phyloP scores from a whole-genome alignment of 768 basidiomycete genomes.

The Xerocomus spinulosus region DNA sequence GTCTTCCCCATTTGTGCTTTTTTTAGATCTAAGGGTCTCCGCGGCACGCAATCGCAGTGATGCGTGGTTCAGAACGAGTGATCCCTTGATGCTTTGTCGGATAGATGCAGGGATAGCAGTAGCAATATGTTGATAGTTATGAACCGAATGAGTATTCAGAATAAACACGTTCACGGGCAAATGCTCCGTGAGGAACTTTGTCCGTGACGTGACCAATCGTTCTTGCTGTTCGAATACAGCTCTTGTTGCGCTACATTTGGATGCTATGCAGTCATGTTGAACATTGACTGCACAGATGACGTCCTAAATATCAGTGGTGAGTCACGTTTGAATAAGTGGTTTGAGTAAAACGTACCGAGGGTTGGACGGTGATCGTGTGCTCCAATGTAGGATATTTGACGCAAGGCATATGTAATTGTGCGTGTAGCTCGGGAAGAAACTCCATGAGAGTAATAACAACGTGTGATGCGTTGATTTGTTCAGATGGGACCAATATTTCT shows the following conservation, averaged over 20 bases:
- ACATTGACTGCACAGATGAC: neutral
- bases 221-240: neutral
- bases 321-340: neutral
- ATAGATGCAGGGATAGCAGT: neutral
- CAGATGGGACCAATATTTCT: conserved; percentile 1
- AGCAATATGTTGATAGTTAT: neutral
- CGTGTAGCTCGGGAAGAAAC: conserved; percentile 1
- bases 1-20: neutral
- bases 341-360: neutral
- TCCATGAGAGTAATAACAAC: neutral
- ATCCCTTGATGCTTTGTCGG: neutral
- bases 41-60: neutral
- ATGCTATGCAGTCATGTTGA: neutral
- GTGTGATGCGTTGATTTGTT: neutral
- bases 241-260: neutral
- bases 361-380: neutral
- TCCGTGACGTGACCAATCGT: neutral
- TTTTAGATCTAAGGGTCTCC: neutral
- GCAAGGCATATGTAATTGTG: neutral
- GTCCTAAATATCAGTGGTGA: neutral
- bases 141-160: neutral
- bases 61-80: neutral
- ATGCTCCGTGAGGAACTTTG: neutral
- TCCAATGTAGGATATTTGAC: neutral
- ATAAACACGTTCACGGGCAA: neutral